Conservation (phyloP, 192 early-diverging fungal species). For the Coemansia brasiliensis region DNA sequence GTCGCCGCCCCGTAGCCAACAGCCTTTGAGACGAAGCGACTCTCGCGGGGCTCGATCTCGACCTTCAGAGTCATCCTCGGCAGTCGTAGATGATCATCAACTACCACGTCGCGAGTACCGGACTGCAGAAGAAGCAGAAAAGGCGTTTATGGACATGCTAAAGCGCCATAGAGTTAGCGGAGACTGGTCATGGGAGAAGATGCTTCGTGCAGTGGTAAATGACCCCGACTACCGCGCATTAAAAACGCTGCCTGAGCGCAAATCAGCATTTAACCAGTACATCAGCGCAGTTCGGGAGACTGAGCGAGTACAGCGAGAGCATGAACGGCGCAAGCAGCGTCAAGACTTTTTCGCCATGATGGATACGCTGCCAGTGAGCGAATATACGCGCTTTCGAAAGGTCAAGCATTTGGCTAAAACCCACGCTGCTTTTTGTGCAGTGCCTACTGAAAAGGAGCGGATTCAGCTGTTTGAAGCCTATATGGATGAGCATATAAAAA, state of each 20-base stretch:
- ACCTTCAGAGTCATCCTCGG: conserved; percentile 1
- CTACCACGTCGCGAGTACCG: conserved; percentile 59
- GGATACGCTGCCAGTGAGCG: conserved; percentile 53
- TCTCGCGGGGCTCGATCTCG: neutral
- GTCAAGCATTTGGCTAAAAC: conserved; percentile 59
- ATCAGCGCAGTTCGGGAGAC: conserved; percentile 57
- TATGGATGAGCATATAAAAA: conserved; percentile 61
- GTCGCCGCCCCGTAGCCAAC: no score
- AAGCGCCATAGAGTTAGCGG: conserved; percentile 68
- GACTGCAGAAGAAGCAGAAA: conserved; percentile 79
- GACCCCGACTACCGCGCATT: conserved; percentile 83
- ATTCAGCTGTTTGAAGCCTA: conserved; percentile 72
- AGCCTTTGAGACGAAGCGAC: no score
- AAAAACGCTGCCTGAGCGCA: conserved; percentile 78
- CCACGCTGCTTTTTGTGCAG: conserved; percentile 62
- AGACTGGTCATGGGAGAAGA: conserved; percentile 92
- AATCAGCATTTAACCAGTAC: conserved; percentile 76
- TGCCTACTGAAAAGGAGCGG: conserved; percentile 62
- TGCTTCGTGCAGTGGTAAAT: conserved; percentile 80
- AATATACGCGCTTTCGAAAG: conserved; percentile 58
- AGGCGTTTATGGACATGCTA: conserved; percentile 75
- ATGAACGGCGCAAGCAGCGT: conserved; percentile 43
- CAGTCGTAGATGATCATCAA: neutral
- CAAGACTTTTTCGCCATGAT: conserved; percentile 61
- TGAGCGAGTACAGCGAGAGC: conserved; percentile 34